Base-by-base conservation (phyloP, 2,329 filamentous ascomycete species). In the Fusarium heterosporum region DNA sequence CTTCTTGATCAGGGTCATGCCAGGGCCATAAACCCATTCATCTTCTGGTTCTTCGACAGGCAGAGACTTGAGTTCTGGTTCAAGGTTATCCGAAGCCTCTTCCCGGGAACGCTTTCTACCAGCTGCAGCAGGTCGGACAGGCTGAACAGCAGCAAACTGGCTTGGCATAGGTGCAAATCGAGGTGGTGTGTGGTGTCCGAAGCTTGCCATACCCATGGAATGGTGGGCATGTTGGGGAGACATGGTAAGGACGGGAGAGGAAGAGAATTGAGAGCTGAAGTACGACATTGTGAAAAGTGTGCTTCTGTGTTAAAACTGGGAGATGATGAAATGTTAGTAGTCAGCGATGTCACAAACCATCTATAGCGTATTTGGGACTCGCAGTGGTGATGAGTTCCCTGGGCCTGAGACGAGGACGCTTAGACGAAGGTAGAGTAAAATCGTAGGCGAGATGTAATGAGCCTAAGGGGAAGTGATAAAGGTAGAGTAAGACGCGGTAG, bases 71-170 rank as follows among this genome's bases (percentile, higher is more conserved):
- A 82, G 76, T 76, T 85, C 84, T 73, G 89, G 83, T 69, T 89
- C 86, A 52, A 92, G 87, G 71, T 92, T 91, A 66, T 84, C 80
- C 26, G 84, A 83, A 56, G 91, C 90, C 77, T 94, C 91, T 73
- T 92, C 89, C 74, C 91, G 86, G 64, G 90, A 92, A 70, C 91
- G 89, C 80, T 94, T 94, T 75, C 90, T 89, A 69, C 91, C 89
- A 59, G 73, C 68, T 26, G 67, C 60, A n/a, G 69, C 55, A 40
- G 64, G 49, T 29, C 72, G 69, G 17, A 56, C 80, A 77, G 79
- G 60, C 29, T 70, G 65, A 53, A 46, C 46, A 42, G 64, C 54
- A 51, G 62, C 57, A 63, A 66, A 68, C 43, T 69, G 59, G 49
- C 55, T 68, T 30, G 70, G 42, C 48, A 61, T 58, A 43, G 69